A percentile compares a stretch with the other conserved stretches of the same genome.
phyloP scores from a whole-genome alignment of 371 early-diverging fungal genomes.

The Mortierella sp. region DNA sequence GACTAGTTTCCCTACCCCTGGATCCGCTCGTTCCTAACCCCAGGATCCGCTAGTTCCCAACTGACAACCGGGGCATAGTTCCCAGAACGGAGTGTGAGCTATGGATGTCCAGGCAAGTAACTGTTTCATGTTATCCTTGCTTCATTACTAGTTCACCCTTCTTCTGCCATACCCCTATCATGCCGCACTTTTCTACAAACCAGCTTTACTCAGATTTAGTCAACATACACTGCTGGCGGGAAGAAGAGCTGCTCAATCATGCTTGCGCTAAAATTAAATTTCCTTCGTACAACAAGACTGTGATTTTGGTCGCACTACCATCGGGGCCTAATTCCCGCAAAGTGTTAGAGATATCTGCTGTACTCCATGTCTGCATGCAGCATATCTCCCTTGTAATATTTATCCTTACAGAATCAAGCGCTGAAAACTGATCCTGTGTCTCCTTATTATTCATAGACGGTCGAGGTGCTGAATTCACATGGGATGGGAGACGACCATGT shows the following conservation, averaged over 20 bases:
- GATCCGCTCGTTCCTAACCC: neutral
- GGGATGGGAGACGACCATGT: conserved; percentile 1
- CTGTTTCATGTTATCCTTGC: neutral
- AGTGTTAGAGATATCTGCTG: too few relatives aligned
- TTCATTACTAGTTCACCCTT: neutral
- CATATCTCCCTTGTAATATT: too few relatives aligned
- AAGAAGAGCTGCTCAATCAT: neutral
- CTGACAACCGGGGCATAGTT: neutral
- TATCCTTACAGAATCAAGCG: too few relatives aligned
- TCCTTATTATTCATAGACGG: neutral
- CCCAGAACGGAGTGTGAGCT: conserved; percentile 11
- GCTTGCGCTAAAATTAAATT: conserved; percentile 13
- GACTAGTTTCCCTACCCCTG: too few relatives aligned
- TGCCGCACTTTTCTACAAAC: too few relatives aligned
- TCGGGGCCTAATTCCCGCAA: neutral
- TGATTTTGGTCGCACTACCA: neutral
- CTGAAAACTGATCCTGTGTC: conserved; percentile 1
- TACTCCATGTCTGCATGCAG: too few relatives aligned
- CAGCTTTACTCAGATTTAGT: too few relatives aligned
- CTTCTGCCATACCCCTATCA: neutral
- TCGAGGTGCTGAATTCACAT: conserved; percentile 12
- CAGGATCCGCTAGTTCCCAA: neutral
- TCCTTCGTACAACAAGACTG: neutral
- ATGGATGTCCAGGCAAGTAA: conserved; percentile 35
- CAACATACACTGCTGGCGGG: too few relatives aligned